Conservation (phyloP, 495 filamentous ascomycete genomes). For the Trichoderma asperelloides region DNA sequence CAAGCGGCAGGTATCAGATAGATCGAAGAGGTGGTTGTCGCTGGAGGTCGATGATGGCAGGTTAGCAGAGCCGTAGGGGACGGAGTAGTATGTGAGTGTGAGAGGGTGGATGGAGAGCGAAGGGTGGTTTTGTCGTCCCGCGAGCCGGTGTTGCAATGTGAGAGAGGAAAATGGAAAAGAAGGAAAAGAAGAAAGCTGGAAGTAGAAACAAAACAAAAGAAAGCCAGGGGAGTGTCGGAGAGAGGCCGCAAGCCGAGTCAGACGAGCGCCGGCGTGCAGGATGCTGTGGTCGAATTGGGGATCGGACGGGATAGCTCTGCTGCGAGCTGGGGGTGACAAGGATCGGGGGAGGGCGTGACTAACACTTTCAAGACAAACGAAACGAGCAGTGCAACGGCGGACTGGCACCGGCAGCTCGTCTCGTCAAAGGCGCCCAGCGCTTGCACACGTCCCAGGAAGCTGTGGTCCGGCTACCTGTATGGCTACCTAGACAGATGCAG, state of each 20-base stretch:
- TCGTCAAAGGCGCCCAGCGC: background rate
- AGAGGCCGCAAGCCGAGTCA: conserved; percentile 6
- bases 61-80: conserved; percentile 9
- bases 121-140: background rate
- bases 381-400: background rate
- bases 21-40: conserved; percentile 16
- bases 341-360: conserved; percentile 6
- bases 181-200: background rate
- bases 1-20: conserved; percentile 27
- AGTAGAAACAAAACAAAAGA: background rate
- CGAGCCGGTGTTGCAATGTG: background rate
- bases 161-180: background rate
- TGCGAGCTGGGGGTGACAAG: conserved; percentile 7
- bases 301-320: conserved; percentile 4
- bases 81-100: background rate
- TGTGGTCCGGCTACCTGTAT: too few relatives aligned
- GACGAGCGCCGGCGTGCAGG: conserved; percentile 8
- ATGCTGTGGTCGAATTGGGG: conserved; percentile 5
- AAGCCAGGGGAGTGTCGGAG: conserved; percentile 1
- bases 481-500: background rate
- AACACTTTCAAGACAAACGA: background rate
- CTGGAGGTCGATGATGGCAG: conserved; percentile 13
- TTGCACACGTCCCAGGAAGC: background rate
- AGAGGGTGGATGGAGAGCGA: background rate
- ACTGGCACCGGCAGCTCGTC: background rate